A percentile compares a stretch with the other conserved stretches of the same genome.
Evolutionary conservation across 2,329 filamentous ascomycete species (phyloP).

Genomic region (Fusarium bulbicola): DNA sequence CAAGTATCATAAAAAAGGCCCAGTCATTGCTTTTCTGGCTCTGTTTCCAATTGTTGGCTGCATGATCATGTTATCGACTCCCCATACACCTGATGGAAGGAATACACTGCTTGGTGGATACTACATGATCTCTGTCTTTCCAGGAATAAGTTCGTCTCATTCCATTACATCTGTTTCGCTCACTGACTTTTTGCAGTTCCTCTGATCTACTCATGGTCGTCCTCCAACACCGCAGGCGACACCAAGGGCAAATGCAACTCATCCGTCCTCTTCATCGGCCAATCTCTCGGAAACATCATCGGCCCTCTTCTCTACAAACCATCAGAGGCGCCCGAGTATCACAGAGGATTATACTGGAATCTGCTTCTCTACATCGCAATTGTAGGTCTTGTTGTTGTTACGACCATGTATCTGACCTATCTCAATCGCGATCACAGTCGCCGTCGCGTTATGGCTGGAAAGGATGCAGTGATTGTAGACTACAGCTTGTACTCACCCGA

Average conservation of each 20-base stretch:
- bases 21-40: conserved; percentile 64
- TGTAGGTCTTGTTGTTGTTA: conserved; percentile 50
- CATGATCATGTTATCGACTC: conserved; percentile 61
- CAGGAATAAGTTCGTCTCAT: conserved; percentile 48
- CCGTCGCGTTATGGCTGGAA: conserved; percentile 63
- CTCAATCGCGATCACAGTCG: conserved; percentile 64
- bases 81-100: conserved; percentile 51
- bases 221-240: conserved; percentile 70
- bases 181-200: conserved; percentile 49
- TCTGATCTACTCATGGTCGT: conserved; percentile 65
- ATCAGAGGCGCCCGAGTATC: conserved; percentile 47
- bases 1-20: conserved; percentile 63
- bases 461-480: conserved; percentile 65
- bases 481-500: conserved; percentile 11
- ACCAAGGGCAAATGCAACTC: conserved; percentile 74
- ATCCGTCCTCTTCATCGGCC: conserved; percentile 67
- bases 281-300: conserved; percentile 71
- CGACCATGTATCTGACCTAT: conserved; percentile 46
- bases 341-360: conserved; percentile 63
- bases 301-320: conserved; percentile 49
- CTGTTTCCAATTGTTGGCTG: conserved; percentile 60
- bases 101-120: conserved; percentile 63
- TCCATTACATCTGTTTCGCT: rapidly evolving
- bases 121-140: conserved; percentile 68
- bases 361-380: conserved; percentile 67